A percentile compares a stretch with the other conserved stretches of the same genome.
Conservation (phyloP, 2,329 filamentous ascomycete species). For the Graphilbum sp. region DNA sequence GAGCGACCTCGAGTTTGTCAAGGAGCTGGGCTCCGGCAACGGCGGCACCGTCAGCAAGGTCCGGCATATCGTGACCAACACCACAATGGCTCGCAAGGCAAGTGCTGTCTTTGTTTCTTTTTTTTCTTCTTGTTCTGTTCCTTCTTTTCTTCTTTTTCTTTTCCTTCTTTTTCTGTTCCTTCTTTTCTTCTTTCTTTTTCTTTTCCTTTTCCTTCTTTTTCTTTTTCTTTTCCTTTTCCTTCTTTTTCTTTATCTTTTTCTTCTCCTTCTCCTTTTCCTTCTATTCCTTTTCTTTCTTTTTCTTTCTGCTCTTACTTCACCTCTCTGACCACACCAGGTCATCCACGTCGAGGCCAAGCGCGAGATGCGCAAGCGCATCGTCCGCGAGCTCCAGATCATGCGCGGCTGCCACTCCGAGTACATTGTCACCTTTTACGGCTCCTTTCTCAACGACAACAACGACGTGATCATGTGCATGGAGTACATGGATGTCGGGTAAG, state of each 20-base stretch:
- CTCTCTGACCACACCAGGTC: constrained; percentile 40
- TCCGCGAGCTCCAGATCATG: constrained; percentile 95
- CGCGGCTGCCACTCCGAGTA: constrained; percentile 93
- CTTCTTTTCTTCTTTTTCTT: background rate
- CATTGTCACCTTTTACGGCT: constrained; percentile 95
- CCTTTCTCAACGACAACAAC: constrained; percentile 89
- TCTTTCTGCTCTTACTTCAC: too few species aligned
- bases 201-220: too few species aligned
- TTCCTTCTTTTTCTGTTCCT: too few species aligned
- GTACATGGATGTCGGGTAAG: constrained; percentile 97
- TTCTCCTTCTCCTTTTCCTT: too few species aligned
- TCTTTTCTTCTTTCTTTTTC: too few species aligned
- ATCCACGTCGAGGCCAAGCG: constrained; percentile 98
- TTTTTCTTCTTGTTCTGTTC: background rate
- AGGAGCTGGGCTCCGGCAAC: constrained; percentile 90
- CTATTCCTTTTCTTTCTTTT: too few species aligned
- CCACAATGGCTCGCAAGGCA: constrained; percentile 97
- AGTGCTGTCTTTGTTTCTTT: constrained; percentile 22
- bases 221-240: too few species aligned
- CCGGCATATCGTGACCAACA: constrained; percentile 83
- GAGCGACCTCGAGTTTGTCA: constrained; percentile 82
- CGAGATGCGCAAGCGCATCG: constrained; percentile 90
- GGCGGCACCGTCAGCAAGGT: constrained; percentile 98
- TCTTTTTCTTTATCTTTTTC: too few species aligned
- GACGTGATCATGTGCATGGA: constrained; percentile 99